Evolutionary conservation across 1,284 basidiomycete genomes (phyloP), one percentile per base, ranked within the genome.

Genomic region (Sporisorium scitamineum): DNA sequence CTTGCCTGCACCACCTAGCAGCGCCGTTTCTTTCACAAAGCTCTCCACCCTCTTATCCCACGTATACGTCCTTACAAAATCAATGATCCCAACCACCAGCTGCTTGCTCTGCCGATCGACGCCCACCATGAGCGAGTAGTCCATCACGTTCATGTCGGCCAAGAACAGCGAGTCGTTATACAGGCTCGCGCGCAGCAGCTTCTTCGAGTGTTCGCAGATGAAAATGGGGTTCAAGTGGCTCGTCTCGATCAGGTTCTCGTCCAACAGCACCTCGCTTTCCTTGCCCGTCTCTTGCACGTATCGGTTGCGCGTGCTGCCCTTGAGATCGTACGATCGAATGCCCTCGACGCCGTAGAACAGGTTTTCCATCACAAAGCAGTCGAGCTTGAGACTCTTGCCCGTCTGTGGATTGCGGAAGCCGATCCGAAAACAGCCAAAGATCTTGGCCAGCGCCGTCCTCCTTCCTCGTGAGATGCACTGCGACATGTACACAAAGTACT

Each of bases 41-140:
- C 92, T 96, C 87, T 99, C 96, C 27, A 98, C 88, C 81, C 95
- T 95, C 88, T 99, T 99, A 87, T 99, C 96, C 95, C 94, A 95
- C 0, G 94, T 96, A 81, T 95, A 96, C 1, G 94, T 95, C 20
- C 94, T 90, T 66, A 96, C 92, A 84, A 94, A 96, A 86, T 96
- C 94, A 70, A 99, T 95, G 61, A 99, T 97, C n/a, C 97, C 96
- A 42, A 97, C 90, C 16, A 97, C 94, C 13, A 87, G 75, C 74
- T 86, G 86, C 50, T 70, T 60, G 52, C 39, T 73, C 61, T 59
- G 42, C 44, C 64, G 52, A 60, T 81, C 78, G 16, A 99, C 92
- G 18, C 96, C 97, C 26, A 95, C 94, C 44, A 99, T 92, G 18
- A 99, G 88, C 22, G 95, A 98, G 86, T 99, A 99, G 86, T 99